Percentiles rank a stretch among this genome's conserved stretches.
These are phyloP conservation scores for Eucalyptus regnans DNA, from an alignment of 345 rosid species.

Conservation along the genomic window DNA sequence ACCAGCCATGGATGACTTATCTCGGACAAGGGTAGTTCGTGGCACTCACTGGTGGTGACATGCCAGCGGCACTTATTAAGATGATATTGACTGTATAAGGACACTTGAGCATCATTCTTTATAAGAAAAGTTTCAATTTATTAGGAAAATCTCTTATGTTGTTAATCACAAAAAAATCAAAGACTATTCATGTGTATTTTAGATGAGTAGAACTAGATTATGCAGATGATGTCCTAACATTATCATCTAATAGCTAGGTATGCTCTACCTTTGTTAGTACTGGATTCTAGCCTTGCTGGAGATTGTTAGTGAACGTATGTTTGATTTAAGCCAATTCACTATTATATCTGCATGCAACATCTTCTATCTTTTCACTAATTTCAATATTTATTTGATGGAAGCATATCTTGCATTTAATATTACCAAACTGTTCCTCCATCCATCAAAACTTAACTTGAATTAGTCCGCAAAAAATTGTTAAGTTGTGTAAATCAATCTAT, in stretches of 20 bases:
- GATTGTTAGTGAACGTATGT: not conserved
- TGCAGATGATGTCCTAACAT: not conserved
- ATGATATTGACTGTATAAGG: not conserved
- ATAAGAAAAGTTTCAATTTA: not conserved
- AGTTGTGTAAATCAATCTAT: not conserved
- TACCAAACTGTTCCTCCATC: not conserved
- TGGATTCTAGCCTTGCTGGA: not conserved
- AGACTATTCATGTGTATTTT: not conserved
- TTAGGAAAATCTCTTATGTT: not conserved
- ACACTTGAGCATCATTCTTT: not conserved
- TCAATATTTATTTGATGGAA: not conserved
- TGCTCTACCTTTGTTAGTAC: not conserved
- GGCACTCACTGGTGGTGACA: not conserved
- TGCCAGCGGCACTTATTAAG: not conserved
- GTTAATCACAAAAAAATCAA: not conserved
- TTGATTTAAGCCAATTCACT: not conserved
- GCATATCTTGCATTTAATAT: not conserved
- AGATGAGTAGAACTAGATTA: not conserved
- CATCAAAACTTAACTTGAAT: not conserved
- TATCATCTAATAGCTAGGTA: not conserved
- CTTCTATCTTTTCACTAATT: not conserved
- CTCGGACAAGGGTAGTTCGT: not conserved
- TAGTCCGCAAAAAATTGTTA: not conserved
- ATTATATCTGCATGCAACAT: not conserved
- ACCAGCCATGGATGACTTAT: not conserved